These are phyloP conservation scores for Pythium aristosporum DNA, from an alignment of 352 stramenopile species.

Conservation along the genomic window DNA sequence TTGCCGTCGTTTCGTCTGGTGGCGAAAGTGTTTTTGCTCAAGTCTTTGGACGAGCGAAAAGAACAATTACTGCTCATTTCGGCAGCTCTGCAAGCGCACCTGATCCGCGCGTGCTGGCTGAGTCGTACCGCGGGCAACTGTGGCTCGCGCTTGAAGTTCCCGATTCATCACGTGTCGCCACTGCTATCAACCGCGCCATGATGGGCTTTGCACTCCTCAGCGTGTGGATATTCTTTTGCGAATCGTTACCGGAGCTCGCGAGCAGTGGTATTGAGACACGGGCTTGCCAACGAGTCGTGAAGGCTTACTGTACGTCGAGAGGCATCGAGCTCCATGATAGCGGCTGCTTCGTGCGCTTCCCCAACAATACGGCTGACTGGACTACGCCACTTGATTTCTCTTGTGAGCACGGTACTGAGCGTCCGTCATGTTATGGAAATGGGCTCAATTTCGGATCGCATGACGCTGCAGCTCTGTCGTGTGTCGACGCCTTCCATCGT, in stretches of 20 bases:
- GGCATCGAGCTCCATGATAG: constrained; percentile 33
- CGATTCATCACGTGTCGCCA: constrained; percentile 49
- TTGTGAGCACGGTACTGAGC: constrained; percentile 27
- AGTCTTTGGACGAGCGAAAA: constrained; percentile 46
- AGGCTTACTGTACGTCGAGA: constrained; percentile 45
- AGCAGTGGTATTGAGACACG: constrained; percentile 40
- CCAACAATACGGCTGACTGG: constrained; percentile 35
- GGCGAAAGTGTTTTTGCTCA: constrained; percentile 38
- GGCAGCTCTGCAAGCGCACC: constrained; percentile 13
- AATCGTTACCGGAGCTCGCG: constrained; percentile 69
- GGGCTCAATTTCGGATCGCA: constrained; percentile 59
- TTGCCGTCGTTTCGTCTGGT: background rate
- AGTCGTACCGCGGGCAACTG: constrained; percentile 40
- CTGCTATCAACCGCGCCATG: constrained; percentile 57
- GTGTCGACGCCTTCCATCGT: constrained; percentile 35
- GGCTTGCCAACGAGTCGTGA: constrained; percentile 47
- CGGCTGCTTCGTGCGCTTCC: constrained; percentile 44
- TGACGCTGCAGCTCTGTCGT: constrained; percentile 25
- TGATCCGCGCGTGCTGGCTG: constrained; percentile 17
- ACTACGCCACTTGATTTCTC: constrained; percentile 39
- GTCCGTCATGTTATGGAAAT: constrained; percentile 42
- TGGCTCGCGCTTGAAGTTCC: constrained; percentile 64
- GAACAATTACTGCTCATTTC: constrained; percentile 33
- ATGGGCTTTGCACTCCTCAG: constrained; percentile 56
- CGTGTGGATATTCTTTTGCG: constrained; percentile 64